Evolutionary conservation across 805 yeast genomes (phyloP).

Genomic region (Ogataea corticis): DNA sequence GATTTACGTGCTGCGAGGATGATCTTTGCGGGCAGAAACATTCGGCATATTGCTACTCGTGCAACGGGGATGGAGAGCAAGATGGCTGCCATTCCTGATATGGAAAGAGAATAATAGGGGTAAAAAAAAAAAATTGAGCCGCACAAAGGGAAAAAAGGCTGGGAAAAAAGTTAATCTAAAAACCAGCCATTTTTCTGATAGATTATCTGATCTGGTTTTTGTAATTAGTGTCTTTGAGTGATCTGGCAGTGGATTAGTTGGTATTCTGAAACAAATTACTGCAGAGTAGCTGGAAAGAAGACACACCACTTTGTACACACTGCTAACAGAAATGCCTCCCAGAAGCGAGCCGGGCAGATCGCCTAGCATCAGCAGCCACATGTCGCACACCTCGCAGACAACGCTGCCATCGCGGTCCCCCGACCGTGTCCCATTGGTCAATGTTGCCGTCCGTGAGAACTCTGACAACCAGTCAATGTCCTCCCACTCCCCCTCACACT

Average conservation of each 20-base stretch:
- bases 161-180: not conserved
- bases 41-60: constrained; percentile 6
- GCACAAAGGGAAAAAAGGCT: constrained; percentile 2
- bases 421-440: not conserved
- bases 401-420: not conserved
- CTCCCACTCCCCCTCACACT: not conserved
- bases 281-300: too few relatives aligned
- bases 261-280: not conserved
- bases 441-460: too few relatives aligned
- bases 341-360: constrained; percentile 5
- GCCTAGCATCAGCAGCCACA: not conserved
- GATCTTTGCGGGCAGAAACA: not conserved
- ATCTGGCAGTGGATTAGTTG: not conserved
- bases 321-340: constrained; percentile 6
- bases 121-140: constrained; percentile 9
- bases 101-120: constrained; percentile 1
- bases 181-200: constrained; percentile 19
- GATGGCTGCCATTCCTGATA: not conserved
- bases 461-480: not conserved
- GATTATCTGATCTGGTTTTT: not conserved
- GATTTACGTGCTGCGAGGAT: not conserved
- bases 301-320: not conserved
- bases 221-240: not conserved
- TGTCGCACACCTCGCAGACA: not conserved
- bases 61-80: too few relatives aligned